These are phyloP conservation scores for Phytophthora foliorum DNA, from an alignment of 352 stramenopile genomes.

Conservation along the genomic window DNA sequence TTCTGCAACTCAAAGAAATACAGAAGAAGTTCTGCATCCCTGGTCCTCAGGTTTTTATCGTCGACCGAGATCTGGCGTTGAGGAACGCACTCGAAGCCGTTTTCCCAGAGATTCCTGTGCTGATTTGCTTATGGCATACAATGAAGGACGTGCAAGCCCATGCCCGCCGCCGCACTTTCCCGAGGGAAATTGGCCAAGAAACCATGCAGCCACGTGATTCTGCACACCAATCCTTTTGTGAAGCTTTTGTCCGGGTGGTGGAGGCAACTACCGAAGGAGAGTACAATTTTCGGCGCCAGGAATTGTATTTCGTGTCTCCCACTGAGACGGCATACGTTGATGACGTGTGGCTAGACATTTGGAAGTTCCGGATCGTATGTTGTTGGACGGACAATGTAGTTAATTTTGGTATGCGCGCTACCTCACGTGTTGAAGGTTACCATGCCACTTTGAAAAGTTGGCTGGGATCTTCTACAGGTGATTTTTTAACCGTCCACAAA, in stretches of 20 bases:
- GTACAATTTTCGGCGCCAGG: not conserved
- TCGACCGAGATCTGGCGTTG: too few relatives aligned
- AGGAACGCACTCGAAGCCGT: not conserved
- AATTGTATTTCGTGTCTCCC: not conserved
- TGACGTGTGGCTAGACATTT: not conserved
- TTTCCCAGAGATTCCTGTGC: not conserved
- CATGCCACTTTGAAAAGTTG: not conserved
- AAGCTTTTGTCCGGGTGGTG: not conserved
- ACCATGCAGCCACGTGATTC: not conserved
- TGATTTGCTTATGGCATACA: constrained; percentile 1
- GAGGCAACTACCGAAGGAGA: not conserved
- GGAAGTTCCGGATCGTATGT: not conserved
- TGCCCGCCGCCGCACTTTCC: not conserved
- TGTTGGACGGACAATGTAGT: not conserved
- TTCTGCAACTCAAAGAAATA: too few relatives aligned
- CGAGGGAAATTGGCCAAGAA: not conserved
- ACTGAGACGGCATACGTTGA: not conserved
- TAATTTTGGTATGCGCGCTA: not conserved
- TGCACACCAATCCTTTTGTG: not conserved
- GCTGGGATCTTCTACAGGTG: not conserved
- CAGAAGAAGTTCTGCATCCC: too few relatives aligned
- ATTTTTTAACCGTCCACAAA: not conserved
- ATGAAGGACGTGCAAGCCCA: not conserved
- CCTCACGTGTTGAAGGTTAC: not conserved
- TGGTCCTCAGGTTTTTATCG: too few relatives aligned